Conservation (phyloP, 306 rosid species). For the Vicia faba region DNA sequence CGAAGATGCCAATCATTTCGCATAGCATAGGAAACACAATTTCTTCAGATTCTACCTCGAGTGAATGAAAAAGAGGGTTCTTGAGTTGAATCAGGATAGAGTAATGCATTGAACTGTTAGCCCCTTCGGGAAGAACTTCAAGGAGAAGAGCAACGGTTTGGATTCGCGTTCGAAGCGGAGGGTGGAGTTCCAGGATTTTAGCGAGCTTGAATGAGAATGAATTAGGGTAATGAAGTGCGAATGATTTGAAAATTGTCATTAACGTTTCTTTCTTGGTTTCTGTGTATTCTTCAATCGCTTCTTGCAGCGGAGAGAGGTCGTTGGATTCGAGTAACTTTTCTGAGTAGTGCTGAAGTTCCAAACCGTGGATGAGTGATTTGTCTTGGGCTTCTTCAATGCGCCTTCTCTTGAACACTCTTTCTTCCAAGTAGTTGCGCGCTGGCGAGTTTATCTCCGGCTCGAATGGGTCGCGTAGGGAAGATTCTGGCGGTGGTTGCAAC, state of each 20-base stretch:
- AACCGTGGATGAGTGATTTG: slow-evolving; percentile 4
- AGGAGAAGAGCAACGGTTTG: slow-evolving; percentile 7
- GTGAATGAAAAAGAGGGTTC: neutral
- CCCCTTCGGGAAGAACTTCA: neutral
- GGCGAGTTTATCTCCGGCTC: neutral
- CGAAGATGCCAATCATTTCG: neutral
- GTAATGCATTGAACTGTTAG: neutral
- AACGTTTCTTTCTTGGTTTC: neutral
- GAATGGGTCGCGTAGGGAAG: neutral
- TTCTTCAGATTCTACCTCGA: neutral
- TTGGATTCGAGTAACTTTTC: neutral
- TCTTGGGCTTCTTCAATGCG: neutral
- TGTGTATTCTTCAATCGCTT: neutral
- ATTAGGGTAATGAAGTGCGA: slow-evolving; percentile 31
- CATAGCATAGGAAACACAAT: neutral
- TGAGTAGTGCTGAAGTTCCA: neutral
- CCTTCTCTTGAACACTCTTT: neutral
- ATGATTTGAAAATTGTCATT: neutral
- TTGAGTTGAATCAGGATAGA: neutral
- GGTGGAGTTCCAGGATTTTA: neutral
- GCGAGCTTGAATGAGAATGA: slow-evolving; percentile 26
- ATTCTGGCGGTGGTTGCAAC: neutral
- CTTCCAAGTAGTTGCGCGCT: neutral
- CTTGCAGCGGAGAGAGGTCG: neutral
- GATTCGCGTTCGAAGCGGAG: neutral